Evolutionary conservation across 208 protist genomes (phyloP).

Genomic region (Wallacemonas collosoma): DNA sequence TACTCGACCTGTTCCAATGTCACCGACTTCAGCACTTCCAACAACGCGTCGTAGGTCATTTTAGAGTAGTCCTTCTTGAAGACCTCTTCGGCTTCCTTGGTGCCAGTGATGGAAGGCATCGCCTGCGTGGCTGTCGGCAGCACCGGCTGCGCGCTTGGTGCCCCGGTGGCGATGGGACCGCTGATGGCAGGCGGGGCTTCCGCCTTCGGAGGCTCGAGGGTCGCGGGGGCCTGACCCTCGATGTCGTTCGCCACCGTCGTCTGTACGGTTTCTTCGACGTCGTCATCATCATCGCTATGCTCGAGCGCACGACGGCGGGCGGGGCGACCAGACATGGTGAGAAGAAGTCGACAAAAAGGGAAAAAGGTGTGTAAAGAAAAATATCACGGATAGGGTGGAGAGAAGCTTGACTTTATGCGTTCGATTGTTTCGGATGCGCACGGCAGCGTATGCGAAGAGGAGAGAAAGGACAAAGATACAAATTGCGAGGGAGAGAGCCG

Average conservation of each 20-base stretch:
- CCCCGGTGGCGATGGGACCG: conserved; percentile 1
- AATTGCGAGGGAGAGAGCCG: too few relatives aligned
- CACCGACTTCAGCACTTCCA: conserved; percentile 37
- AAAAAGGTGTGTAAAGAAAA: background rate
- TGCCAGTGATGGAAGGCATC: conserved; percentile 1
- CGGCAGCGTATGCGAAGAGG: too few relatives aligned
- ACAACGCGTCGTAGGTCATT: conserved; percentile 58
- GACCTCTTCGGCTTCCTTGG: conserved; percentile 32
- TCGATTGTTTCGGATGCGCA: too few relatives aligned
- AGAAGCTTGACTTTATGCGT: too few relatives aligned
- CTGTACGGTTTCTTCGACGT: conserved; percentile 4
- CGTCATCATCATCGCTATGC: conserved; percentile 21
- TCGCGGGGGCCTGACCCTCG: background rate
- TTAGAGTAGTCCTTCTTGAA: conserved; percentile 59
- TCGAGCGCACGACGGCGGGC: conserved; percentile 13
- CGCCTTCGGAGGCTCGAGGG: conserved; percentile 22
- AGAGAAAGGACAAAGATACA: too few relatives aligned
- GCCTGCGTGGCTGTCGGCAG: background rate
- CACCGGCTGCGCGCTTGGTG: conserved; percentile 12
- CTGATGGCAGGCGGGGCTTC: conserved; percentile 8
- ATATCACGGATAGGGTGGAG: too few relatives aligned
- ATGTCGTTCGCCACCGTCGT: background rate
- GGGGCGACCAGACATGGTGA: background rate
- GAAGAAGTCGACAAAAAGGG: background rate
- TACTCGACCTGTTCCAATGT: conserved; percentile 54